Conservation (phyloP, 2,329 filamentous ascomycete species). For the Exophiala alcalophila region DNA sequence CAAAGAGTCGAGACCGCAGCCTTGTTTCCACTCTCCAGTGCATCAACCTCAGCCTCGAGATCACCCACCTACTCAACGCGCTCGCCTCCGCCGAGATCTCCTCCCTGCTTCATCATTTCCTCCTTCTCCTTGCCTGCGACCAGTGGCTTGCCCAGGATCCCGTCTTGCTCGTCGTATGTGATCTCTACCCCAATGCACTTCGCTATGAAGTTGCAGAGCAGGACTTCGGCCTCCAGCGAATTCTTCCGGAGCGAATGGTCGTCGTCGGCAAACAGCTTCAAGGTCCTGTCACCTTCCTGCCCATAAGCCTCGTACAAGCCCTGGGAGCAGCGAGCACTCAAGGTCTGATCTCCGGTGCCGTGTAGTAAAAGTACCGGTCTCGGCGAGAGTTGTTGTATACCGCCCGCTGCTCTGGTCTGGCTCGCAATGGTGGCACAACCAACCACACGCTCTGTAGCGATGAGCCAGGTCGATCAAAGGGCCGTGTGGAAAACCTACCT, state of each 20-base stretch:
- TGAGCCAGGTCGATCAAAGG: neutral
- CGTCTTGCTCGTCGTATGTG: conserved; percentile 10
- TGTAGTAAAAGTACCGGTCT: conserved; percentile 41
- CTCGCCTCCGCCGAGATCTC: conserved; percentile 39
- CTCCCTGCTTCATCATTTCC: conserved; percentile 37
- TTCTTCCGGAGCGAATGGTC: conserved; percentile 44
- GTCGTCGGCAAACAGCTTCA: conserved; percentile 43
- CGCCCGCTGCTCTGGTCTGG: conserved; percentile 38
- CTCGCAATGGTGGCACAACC: conserved; percentile 43
- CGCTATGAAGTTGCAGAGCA: conserved; percentile 42
- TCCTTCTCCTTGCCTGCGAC: conserved; percentile 30
- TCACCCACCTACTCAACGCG: conserved; percentile 16
- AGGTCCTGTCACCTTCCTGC: conserved; percentile 32
- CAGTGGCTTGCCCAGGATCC: conserved; percentile 25
- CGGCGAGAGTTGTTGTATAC: conserved; percentile 9
- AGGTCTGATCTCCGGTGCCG: conserved; percentile 39
- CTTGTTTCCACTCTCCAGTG: neutral
- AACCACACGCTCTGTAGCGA: conserved; percentile 30
- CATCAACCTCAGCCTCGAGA: too few relatives aligned
- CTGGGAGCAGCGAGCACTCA: conserved; percentile 37
- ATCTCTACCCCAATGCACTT: conserved; percentile 29
- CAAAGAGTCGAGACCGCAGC: too few relatives aligned
- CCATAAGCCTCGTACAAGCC: conserved; percentile 40
- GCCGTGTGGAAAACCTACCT: conserved; percentile 1
- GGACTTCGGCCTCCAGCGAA: conserved; percentile 38